A percentile compares a stretch with the other conserved stretches of the same genome.
Evolutionary conservation across 2,329 filamentous ascomycete species (phyloP).

Genomic region (Beauveria sp.): DNA sequence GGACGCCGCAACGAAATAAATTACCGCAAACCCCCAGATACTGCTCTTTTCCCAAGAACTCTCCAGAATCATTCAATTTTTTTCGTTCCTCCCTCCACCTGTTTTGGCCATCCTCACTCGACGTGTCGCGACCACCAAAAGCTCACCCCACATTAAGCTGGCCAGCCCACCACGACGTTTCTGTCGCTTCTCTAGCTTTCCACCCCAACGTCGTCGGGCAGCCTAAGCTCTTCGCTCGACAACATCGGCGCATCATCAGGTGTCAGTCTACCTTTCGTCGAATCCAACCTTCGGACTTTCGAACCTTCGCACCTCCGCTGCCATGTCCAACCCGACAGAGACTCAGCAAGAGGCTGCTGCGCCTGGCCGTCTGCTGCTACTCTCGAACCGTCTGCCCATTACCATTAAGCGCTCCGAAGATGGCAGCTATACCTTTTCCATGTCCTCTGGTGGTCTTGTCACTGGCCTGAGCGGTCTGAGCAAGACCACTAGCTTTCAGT

Average conservation of each 20-base stretch:
- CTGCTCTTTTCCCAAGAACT: not conserved
- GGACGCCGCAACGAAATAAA: conserved; percentile 1
- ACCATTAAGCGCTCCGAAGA: conserved; percentile 92
- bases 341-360: conserved; percentile 23
- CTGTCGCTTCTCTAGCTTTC: not conserved
- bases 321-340: conserved; percentile 30
- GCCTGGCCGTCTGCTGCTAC: conserved; percentile 60
- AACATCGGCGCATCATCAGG: not conserved
- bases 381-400: conserved; percentile 92
- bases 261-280: not conserved
- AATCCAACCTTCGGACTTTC: too few relatives aligned
- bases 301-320: conserved; percentile 10
- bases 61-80: too few relatives aligned
- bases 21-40: not conserved
- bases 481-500: conserved; percentile 91
- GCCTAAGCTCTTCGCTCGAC: not conserved
- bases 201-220: not conserved
- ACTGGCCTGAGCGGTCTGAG: conserved; percentile 85
- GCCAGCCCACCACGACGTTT: not conserved
- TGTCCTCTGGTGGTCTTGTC: conserved; percentile 94
- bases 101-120: not conserved
- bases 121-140: not conserved
- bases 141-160: conserved; percentile 4
- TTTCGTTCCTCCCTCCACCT: not conserved
- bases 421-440: conserved; percentile 86